phyloP scores from a whole-genome alignment of 345 rosid species.

The Cardiospermum halicacabum region DNA sequence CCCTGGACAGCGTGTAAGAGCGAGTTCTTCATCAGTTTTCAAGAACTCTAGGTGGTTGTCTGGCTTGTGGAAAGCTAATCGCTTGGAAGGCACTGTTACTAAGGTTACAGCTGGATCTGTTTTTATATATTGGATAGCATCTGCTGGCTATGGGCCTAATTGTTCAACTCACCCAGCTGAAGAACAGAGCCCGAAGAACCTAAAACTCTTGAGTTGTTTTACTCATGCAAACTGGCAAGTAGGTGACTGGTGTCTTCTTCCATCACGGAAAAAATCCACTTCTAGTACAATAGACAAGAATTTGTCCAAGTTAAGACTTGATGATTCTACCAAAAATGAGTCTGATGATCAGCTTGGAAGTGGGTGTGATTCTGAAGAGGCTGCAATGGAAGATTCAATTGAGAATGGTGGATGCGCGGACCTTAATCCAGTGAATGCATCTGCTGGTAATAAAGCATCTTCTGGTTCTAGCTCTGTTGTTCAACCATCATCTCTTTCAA shows the following conservation, averaged over 20 bases:
- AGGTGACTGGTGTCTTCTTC: slow-evolving; percentile 87
- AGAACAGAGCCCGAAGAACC: slow-evolving; percentile 85
- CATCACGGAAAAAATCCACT: slow-evolving; percentile 39
- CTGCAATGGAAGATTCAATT: slow-evolving; percentile 40
- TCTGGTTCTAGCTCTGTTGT: slow-evolving; percentile 45
- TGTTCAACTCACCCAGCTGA: slow-evolving; percentile 84
- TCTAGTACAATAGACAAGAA: slow-evolving; percentile 41
- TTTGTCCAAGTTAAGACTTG: slow-evolving; percentile 46
- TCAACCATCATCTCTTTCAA: slow-evolving; percentile 46
- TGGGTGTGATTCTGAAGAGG: slow-evolving; percentile 41
- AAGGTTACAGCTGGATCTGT: slow-evolving; percentile 83
- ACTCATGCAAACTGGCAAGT: slow-evolving; percentile 95
- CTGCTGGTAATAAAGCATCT: slow-evolving; percentile 32
- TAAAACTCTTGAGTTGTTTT: slow-evolving; percentile 81
- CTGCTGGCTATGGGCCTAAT: slow-evolving; percentile 86
- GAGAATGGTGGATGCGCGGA: slow-evolving; percentile 34
- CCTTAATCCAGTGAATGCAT: slow-evolving; percentile 29
- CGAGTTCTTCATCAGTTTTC: slow-evolving; percentile 76
- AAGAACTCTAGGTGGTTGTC: slow-evolving; percentile 78
- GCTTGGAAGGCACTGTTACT: slow-evolving; percentile 90
- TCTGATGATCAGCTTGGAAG: slow-evolving; percentile 32
- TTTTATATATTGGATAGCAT: slow-evolving; percentile 94
- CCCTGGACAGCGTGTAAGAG: slow-evolving; percentile 95
- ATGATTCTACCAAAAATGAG: slow-evolving; percentile 36
- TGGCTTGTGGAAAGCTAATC: slow-evolving; percentile 85